Percentiles rank a stretch among this genome's conserved stretches.
phyloP scores from a whole-genome alignment of 768 basidiomycete species.

The Cantharellus anzutake region DNA sequence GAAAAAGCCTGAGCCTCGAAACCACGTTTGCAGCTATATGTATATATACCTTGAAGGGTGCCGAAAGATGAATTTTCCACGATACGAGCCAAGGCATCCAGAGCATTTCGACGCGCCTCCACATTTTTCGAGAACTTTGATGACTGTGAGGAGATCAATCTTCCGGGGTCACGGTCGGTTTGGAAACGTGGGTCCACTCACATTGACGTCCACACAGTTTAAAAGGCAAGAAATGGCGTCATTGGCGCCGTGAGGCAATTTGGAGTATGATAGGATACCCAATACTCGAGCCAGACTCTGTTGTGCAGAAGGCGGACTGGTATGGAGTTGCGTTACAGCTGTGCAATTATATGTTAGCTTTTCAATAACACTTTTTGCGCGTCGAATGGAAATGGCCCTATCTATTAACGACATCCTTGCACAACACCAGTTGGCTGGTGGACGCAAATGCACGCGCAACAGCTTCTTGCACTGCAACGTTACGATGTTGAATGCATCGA shows the following conservation, averaged over 20 bases:
- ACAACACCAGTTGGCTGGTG: slow-evolving; percentile 53
- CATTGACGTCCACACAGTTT: slow-evolving; percentile 34
- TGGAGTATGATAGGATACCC: slow-evolving; percentile 46
- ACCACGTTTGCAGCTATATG: slow-evolving; percentile 12
- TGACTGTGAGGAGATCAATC: slow-evolving; percentile 14
- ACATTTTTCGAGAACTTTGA: slow-evolving; percentile 23
- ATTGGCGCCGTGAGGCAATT: slow-evolving; percentile 33
- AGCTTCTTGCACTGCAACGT: slow-evolving; percentile 46
- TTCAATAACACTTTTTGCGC: background rate
- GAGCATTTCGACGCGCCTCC: slow-evolving; percentile 35
- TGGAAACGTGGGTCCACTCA: slow-evolving; percentile 18
- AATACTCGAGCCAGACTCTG: slow-evolving; percentile 57
- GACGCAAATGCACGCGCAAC: slow-evolving; percentile 50
- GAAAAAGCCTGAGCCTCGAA: slow-evolving; percentile 6
- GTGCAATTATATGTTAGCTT: slow-evolving; percentile 19
- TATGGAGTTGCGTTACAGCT: slow-evolving; percentile 42
- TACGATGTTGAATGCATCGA: slow-evolving; percentile 49
- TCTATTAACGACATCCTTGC: slow-evolving; percentile 46
- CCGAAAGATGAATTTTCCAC: background rate
- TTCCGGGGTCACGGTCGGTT: background rate
- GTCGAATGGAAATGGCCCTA: slow-evolving; percentile 28
- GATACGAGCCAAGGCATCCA: background rate
- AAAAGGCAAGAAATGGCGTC: slow-evolving; percentile 40
- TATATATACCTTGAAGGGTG: background rate
- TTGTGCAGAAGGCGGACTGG: slow-evolving; percentile 34